phyloP scores from a whole-genome alignment of 2,329 filamentous ascomycete species.

The Passalora sequoiae region DNA sequence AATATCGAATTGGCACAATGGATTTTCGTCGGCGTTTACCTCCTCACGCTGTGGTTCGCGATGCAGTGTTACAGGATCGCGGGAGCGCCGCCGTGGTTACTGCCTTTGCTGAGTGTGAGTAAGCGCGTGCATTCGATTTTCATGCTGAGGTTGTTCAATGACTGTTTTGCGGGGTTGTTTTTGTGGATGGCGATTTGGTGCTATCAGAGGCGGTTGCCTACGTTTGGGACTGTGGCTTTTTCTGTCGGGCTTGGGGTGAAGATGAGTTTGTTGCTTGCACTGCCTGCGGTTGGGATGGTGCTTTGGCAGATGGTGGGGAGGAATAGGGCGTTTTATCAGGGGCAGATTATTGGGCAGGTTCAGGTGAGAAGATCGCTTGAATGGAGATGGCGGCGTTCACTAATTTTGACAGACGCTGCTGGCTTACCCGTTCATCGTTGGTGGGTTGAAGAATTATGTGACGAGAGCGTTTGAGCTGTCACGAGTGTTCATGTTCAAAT shows the following conservation, averaged over 20 bases:
- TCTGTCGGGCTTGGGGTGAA: slow-evolving; percentile 83
- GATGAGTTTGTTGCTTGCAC: slow-evolving; percentile 80
- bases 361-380: slow-evolving; percentile 54
- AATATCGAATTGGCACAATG: slow-evolving; percentile 78
- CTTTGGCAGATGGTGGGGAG: slow-evolving; percentile 70
- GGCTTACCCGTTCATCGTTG: slow-evolving; percentile 62
- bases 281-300: slow-evolving; percentile 74
- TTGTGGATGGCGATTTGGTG: slow-evolving; percentile 76
- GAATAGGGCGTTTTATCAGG: slow-evolving; percentile 60
- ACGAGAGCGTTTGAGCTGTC: slow-evolving; percentile 84
- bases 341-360: slow-evolving; percentile 67
- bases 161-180: slow-evolving; percentile 79
- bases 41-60: slow-evolving; percentile 68
- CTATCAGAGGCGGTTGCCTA: slow-evolving; percentile 71
- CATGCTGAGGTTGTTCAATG: slow-evolving; percentile 89
- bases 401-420: slow-evolving; percentile 44
- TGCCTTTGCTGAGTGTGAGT: slow-evolving; percentile 78
- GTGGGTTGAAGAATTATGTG: slow-evolving; percentile 66
- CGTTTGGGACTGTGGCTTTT: slow-evolving; percentile 65
- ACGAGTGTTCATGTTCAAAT: slow-evolving; percentile 88
- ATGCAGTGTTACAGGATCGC: slow-evolving; percentile 76
- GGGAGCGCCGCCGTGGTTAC: slow-evolving; percentile 78
- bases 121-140: slow-evolving; percentile 94
- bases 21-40: slow-evolving; percentile 74
- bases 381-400: not conserved